A percentile compares a stretch with the other conserved stretches of the same genome.
Evolutionary conservation across 2,329 filamentous ascomycete species (phyloP).

Genomic region (Calonectria ilicicola): DNA sequence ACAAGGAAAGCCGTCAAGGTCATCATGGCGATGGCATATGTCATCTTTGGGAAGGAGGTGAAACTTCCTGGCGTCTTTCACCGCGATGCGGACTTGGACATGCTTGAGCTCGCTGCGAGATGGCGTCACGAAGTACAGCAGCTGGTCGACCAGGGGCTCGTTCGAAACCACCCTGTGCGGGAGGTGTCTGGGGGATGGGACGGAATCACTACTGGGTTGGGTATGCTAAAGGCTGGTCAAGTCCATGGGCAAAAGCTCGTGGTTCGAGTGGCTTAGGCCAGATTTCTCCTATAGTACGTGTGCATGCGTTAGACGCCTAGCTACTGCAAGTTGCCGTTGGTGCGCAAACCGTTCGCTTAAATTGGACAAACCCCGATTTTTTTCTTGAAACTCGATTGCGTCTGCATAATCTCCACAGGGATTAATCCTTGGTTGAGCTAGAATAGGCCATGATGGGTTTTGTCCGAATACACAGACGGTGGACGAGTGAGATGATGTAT

Average conservation of each 20-base stretch:
- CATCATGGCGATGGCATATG: neutral
- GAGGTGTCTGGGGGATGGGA: neutral
- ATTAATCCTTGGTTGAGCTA: neutral
- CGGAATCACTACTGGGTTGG: neutral
- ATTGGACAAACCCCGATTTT: neutral
- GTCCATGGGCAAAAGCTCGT: conserved; percentile 4
- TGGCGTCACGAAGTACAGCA: neutral
- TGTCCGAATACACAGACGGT: neutral
- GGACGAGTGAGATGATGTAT: neutral
- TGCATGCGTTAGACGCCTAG: neutral
- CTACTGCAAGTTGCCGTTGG: neutral
- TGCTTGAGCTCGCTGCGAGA: neutral
- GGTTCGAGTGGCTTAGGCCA: neutral
- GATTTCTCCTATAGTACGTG: neutral
- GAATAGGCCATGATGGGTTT: too few relatives aligned
- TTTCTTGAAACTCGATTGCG: neutral
- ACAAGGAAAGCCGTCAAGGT: neutral
- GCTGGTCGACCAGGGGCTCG: neutral
- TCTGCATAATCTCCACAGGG: neutral
- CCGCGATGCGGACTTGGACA: neutral
- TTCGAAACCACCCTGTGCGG: neutral
- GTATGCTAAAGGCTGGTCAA: neutral
- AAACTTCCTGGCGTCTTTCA: neutral
- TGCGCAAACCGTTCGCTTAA: neutral
- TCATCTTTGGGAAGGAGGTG: neutral